phyloP scores from a whole-genome alignment of 2,329 filamentous ascomycete genomes.

The Rhexocercosporidium sp. region DNA sequence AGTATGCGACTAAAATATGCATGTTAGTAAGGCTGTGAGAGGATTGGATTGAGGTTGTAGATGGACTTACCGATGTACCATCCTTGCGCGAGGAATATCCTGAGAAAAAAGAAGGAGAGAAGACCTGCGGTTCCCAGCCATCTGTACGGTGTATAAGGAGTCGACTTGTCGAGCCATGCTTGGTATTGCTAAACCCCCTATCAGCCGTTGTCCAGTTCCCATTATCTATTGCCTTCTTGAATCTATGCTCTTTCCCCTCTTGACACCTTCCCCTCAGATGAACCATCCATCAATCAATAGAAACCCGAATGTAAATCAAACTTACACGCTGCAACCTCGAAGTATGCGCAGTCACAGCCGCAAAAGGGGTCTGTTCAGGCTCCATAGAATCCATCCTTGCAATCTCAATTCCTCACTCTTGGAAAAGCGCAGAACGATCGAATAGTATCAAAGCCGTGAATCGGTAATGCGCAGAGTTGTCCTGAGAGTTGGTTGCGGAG shows the following conservation, averaged over 20 bases:
- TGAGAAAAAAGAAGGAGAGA: constrained; percentile 81
- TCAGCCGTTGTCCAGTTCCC: constrained; percentile 26
- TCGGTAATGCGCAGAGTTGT: constrained; percentile 9
- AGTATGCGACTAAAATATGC: constrained; percentile 81
- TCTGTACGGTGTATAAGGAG: constrained; percentile 86
- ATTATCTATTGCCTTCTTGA: neutral
- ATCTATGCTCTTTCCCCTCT: neutral
- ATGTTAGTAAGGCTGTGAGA: neutral
- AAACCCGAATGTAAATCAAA: constrained; percentile 29
- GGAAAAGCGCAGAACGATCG: neutral
- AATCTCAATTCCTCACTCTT: constrained; percentile 1
- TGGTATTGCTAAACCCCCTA: constrained; percentile 76
- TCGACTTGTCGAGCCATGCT: constrained; percentile 90
- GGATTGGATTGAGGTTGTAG: neutral
- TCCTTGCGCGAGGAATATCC: constrained; percentile 90
- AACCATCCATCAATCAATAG: neutral
- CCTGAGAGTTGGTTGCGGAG: neutral
- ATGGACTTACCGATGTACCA: constrained; percentile 88
- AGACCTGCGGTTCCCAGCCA: constrained; percentile 83
- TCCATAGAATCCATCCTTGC: constrained; percentile 80
- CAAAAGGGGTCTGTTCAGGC: constrained; percentile 90
- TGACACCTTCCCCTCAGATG: neutral
- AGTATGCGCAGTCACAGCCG: constrained; percentile 85
- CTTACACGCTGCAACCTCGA: constrained; percentile 74
- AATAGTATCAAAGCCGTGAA: neutral